Evolutionary conservation across 257 asterid genomes (phyloP), one percentile per base, ranked within the genome.

Genomic region (Plectranthus barbatus): DNA sequence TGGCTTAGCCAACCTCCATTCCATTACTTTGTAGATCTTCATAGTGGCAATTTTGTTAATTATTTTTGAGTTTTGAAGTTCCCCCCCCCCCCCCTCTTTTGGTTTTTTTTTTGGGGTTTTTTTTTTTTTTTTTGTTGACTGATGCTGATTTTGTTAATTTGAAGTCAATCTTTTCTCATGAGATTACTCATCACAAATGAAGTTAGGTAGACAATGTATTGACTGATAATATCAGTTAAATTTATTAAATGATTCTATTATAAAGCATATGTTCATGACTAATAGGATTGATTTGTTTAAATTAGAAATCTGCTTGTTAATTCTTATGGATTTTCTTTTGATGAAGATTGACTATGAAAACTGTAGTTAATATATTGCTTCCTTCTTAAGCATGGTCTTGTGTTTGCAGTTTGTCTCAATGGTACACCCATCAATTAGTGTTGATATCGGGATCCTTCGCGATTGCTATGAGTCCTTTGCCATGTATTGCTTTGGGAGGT

Each of bases 401-500:
- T 50, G 42, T 60, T 37, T 77, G 83, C 99, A 93, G 99, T 90
- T 90, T 75, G 65, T 84, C 18, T 90, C 99, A 1, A 73, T 93
- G 84, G 74, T 87, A 56, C 81, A 90, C 72, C 99, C 99, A 39
- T 72, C 86, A 29, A 87, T 90, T 34, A 90, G 94, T 59, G 97
- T 93, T 63, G 76, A 87, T 54, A 77, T 93, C 2, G 97, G 79
- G 79, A 93, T 93, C 77, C 87, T 85, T 42, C 99, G 97, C 62
- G 99, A 93, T 72, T 83, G 99, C 79, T 90, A 93, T 76, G 99
- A 93, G 73, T 85, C 99, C 60, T 85, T 93, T 78, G 99, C 99
- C 63, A 93, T 93, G 99, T 93, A 93, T 65, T 93, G 97, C 90
- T 93, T 93, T 77, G 97, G 99, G 76, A 90, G 99, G 82, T 93